A percentile compares a stretch with the other conserved stretches of the same genome.
Conservation (phyloP, 2,329 filamentous ascomycete species). For the Hypoxylon sp. region DNA sequence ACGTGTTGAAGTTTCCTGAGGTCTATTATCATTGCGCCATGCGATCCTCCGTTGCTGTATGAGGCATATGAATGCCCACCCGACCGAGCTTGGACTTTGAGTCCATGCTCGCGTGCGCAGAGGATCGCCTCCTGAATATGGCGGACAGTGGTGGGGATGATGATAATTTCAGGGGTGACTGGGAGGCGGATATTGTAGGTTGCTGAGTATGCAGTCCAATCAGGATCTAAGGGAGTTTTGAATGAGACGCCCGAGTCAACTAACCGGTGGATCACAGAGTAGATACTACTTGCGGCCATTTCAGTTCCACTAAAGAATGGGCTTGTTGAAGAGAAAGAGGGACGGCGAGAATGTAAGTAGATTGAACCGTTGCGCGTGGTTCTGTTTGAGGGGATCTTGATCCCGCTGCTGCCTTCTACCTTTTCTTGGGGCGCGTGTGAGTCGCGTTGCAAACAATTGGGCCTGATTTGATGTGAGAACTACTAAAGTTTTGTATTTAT, state of each 20-base stretch:
- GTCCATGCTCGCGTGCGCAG: constrained; percentile 55
- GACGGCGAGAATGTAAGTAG: neutral
- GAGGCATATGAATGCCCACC: constrained; percentile 67
- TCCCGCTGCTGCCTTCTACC: neutral
- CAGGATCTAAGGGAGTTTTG: constrained; percentile 16
- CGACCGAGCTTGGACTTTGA: constrained; percentile 64
- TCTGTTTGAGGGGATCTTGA: neutral
- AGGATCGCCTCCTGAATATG: constrained; percentile 60
- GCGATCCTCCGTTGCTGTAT: constrained; percentile 57
- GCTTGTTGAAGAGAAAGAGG: neutral
- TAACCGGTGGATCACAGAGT: constrained; percentile 12
- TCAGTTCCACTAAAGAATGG: neutral
- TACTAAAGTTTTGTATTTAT: neutral
- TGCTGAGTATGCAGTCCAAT: constrained; percentile 44
- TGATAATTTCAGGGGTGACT: constrained; percentile 44
- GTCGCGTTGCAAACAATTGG: neutral
- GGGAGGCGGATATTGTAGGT: constrained; percentile 50
- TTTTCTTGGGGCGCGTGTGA: neutral
- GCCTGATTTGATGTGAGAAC: neutral
- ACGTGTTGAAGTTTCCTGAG: constrained; percentile 53
- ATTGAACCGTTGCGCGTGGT: neutral
- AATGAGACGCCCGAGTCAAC: constrained; percentile 1
- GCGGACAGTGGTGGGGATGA: constrained; percentile 47
- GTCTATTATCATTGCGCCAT: constrained; percentile 57
- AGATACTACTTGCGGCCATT: constrained; percentile 12